A percentile compares a stretch with the other conserved stretches of the same genome.
These are phyloP conservation scores for Teunomyces tritomae DNA, from an alignment of 805 yeast species.

Conservation along the genomic window DNA sequence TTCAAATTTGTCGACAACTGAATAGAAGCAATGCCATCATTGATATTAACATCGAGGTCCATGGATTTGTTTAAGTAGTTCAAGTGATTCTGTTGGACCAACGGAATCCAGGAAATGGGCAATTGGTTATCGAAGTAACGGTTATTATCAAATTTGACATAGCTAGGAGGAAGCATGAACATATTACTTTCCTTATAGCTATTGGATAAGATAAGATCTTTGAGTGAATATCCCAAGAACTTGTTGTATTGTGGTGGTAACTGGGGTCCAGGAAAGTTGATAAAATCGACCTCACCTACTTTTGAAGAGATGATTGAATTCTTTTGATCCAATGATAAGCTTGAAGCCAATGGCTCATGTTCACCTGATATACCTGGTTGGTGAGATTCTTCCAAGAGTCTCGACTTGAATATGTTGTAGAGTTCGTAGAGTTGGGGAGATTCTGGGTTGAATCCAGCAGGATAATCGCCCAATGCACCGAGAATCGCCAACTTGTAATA, in stretches of 20 bases:
- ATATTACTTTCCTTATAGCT: constrained; percentile 20
- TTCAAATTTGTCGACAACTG: constrained; percentile 14
- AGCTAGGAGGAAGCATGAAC: constrained; percentile 25
- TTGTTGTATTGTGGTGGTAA: constrained; percentile 19
- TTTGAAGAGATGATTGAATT: constrained; percentile 7
- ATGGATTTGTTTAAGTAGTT: constrained; percentile 20
- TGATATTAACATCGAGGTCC: constrained; percentile 23
- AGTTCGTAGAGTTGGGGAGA: constrained; percentile 31
- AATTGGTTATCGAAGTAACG: constrained; percentile 28
- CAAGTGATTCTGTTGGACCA: constrained; percentile 26
- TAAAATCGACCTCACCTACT: constrained; percentile 11
- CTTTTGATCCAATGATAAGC: not conserved
- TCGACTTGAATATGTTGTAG: constrained; percentile 28
- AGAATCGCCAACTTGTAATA: constrained; percentile 32
- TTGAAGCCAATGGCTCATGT: not conserved
- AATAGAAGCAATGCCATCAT: constrained; percentile 30
- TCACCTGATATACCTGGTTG: not conserved
- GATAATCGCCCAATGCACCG: constrained; percentile 36
- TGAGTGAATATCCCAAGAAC: constrained; percentile 21
- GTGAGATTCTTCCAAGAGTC: constrained; percentile 18
- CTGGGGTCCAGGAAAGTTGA: not conserved
- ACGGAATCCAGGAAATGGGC: constrained; percentile 40
- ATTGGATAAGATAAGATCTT: constrained; percentile 21
- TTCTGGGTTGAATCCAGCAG: constrained; percentile 12
- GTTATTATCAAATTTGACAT: constrained; percentile 21